Evolutionary conservation across 768 basidiomycete species (phyloP).

Genomic region (Naganishia friedmannii): DNA sequence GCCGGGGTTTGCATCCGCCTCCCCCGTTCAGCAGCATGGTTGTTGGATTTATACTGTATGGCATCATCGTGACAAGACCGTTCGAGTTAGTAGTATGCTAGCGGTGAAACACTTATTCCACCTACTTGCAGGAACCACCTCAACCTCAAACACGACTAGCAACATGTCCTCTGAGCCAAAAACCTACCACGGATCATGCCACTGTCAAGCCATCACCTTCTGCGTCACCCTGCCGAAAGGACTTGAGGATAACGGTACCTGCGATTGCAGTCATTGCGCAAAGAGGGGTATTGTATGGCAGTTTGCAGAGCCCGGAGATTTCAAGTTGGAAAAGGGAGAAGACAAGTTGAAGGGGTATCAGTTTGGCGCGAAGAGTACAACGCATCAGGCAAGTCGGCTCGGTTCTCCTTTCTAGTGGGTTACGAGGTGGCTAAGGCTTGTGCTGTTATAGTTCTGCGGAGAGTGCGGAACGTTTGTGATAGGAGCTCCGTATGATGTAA

Average conservation of each 20-base stretch:
- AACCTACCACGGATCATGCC: conserved; percentile 31
- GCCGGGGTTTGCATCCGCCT: too few relatives aligned
- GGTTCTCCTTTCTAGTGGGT: background rate
- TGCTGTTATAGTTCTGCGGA: conserved; percentile 28
- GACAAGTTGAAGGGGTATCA: conserved; percentile 26
- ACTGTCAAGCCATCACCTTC: conserved; percentile 33
- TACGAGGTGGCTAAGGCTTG: background rate
- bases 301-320: conserved; percentile 24
- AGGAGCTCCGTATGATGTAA: conserved; percentile 12
- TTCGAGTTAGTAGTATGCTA: too few relatives aligned
- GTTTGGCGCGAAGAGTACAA: conserved; percentile 29
- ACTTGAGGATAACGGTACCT: conserved; percentile 24
- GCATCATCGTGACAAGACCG: too few relatives aligned
- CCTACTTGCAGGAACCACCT: too few relatives aligned
- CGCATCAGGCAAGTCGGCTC: conserved; percentile 29
- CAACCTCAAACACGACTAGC: too few relatives aligned
- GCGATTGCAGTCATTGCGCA: conserved; percentile 34
- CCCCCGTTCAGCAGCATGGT: too few relatives aligned
- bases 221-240: conserved; percentile 23
- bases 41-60: too few relatives aligned
- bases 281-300: conserved; percentile 32
- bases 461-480: conserved; percentile 31
- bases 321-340: conserved; percentile 22
- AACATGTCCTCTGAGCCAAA: background rate
- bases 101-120: background rate